A percentile compares a stretch with the other conserved stretches of the same genome.
phyloP scores from a whole-genome alignment of 805 yeast species.

The Priceomyces medius region DNA sequence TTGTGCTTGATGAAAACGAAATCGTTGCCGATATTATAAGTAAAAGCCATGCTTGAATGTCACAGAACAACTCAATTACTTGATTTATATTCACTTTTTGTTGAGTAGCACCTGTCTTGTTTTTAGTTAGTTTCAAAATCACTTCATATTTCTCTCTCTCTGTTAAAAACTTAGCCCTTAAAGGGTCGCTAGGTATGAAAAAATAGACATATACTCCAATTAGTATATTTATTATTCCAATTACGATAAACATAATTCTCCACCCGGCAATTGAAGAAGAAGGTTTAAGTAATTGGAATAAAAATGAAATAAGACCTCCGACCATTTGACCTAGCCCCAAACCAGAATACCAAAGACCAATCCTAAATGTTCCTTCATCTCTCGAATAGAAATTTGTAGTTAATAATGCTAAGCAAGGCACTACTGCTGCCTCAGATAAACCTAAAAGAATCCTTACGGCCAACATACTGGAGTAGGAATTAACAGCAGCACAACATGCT shows the following conservation, averaged over 20 bases:
- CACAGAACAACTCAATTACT: slow-evolving; percentile 14
- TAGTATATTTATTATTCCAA: slow-evolving; percentile 16
- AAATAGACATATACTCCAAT: slow-evolving; percentile 16
- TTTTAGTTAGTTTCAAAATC: slow-evolving; percentile 13
- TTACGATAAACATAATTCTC: slow-evolving; percentile 20
- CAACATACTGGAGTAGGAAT: slow-evolving; percentile 12
- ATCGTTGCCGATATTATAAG: slow-evolving; percentile 17
- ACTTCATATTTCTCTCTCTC: slow-evolving; percentile 19
- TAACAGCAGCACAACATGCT: slow-evolving; percentile 10
- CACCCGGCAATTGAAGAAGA: slow-evolving; percentile 17
- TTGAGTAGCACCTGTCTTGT: too few relatives aligned
- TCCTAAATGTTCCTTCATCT: slow-evolving; percentile 14
- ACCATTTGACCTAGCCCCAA: slow-evolving; percentile 20
- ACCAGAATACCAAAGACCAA: slow-evolving; percentile 17
- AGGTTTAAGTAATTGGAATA: too few relatives aligned
- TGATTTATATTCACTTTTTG: too few relatives aligned
- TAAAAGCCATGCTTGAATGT: slow-evolving; percentile 19
- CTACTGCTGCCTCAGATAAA: slow-evolving; percentile 15
- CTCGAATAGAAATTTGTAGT: slow-evolving; percentile 14
- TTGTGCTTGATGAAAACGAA: slow-evolving; percentile 20
- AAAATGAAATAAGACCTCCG: slow-evolving; percentile 19
- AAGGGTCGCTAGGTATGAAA: slow-evolving; percentile 19
- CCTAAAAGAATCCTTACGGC: slow-evolving; percentile 15
- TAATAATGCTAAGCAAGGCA: slow-evolving; percentile 14
- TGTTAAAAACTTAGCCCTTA: slow-evolving; percentile 14